Evolutionary conservation across 1,284 basidiomycete species (phyloP).

Genomic region (Leccinum huronense): DNA sequence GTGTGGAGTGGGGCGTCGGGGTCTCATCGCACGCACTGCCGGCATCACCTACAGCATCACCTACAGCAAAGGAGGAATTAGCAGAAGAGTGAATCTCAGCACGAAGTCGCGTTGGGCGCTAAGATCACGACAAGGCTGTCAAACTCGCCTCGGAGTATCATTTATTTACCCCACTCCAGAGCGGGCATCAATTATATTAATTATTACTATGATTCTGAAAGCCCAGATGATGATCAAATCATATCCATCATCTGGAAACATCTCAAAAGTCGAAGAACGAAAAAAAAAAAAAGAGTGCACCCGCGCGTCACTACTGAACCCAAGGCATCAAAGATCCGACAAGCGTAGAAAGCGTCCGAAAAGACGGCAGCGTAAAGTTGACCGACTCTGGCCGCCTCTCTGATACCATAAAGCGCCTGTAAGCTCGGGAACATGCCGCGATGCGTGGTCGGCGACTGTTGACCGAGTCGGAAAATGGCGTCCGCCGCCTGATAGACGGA

Average conservation of each 20-base stretch:
- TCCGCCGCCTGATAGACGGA: conserved; percentile 12
- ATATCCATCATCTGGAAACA: neutral
- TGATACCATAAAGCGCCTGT: conserved; percentile 16
- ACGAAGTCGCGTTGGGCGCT: neutral
- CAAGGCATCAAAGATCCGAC: conserved; percentile 35
- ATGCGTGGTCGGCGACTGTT: conserved; percentile 20
- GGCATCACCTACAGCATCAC: neutral
- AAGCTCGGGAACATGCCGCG: conserved; percentile 16
- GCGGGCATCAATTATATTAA: neutral
- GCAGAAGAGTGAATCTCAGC: neutral
- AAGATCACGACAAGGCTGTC: neutral
- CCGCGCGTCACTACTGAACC: conserved; percentile 18
- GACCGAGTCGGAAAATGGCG: conserved; percentile 16
- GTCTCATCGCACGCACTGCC: neutral
- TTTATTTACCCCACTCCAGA: neutral
- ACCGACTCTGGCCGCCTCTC: conserved; percentile 23
- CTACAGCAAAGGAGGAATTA: neutral
- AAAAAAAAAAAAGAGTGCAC: neutral
- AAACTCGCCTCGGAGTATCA: neutral
- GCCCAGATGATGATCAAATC: neutral
- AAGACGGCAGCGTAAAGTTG: conserved; percentile 34
- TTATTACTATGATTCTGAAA: neutral
- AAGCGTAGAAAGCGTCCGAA: conserved; percentile 30
- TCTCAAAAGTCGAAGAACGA: neutral
- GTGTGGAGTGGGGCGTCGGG: neutral